These are phyloP conservation scores for Melaleuca quinquenervia DNA, from an alignment of 345 rosid species.

Conservation along the genomic window DNA sequence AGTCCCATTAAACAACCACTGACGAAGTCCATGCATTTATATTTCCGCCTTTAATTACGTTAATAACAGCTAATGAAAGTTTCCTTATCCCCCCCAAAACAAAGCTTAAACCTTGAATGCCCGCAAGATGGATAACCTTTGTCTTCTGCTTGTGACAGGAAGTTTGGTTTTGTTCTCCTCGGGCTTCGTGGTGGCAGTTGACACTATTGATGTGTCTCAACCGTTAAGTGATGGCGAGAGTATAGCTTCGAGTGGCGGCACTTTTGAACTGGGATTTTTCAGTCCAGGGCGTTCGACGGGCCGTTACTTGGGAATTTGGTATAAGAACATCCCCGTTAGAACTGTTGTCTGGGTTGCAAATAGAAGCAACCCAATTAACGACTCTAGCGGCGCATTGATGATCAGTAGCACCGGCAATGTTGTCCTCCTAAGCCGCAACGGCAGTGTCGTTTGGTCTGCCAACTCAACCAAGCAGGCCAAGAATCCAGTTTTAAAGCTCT, in stretches of 20 bases:
- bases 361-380: slow-evolving; percentile 14
- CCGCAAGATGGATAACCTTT: background rate
- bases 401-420: slow-evolving; percentile 8
- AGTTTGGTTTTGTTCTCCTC: background rate
- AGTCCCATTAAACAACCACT: background rate
- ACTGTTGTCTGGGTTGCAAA: slow-evolving; percentile 40
- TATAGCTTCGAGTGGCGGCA: slow-evolving; percentile 5
- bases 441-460: slow-evolving; percentile 9
- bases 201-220: background rate
- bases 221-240: slow-evolving; percentile 7
- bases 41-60: background rate
- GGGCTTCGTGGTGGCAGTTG: background rate
- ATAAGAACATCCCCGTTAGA: background rate
- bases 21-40: background rate
- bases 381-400: slow-evolving; percentile 5
- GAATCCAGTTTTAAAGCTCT: slow-evolving; percentile 17
- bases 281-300: slow-evolving; percentile 4
- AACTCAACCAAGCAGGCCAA: background rate
- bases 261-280: slow-evolving; percentile 27
- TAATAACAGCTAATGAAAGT: background rate
- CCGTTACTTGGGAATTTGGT: slow-evolving; percentile 34
- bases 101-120: background rate
- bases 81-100: background rate
- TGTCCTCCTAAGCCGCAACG: slow-evolving; percentile 3
- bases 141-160: background rate